Conservation (phyloP, 345 rosid genomes). For the Syzygium aqueum region DNA sequence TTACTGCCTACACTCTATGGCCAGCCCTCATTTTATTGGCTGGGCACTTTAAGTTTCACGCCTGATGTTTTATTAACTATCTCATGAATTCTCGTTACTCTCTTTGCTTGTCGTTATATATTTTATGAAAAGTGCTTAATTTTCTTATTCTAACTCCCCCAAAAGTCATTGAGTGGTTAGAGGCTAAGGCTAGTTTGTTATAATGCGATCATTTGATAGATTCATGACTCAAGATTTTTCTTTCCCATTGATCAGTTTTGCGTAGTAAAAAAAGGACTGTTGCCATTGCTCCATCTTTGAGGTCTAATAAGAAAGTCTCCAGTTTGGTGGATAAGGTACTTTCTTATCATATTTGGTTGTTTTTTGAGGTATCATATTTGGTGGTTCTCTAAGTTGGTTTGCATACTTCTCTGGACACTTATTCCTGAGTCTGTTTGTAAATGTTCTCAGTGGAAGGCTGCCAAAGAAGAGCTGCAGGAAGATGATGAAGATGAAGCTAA, state of each 20-base stretch:
- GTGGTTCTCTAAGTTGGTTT: not conserved
- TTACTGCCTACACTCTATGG: not conserved
- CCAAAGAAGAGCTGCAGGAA: constrained; percentile 85
- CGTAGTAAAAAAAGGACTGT: constrained; percentile 74
- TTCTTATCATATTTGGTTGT: not conserved
- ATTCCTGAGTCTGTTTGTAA: not conserved
- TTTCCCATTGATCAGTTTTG: constrained; percentile 23
- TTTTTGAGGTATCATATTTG: not conserved
- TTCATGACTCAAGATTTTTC: not conserved
- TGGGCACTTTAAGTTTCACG: not conserved
- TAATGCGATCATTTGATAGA: not conserved
- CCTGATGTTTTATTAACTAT: not conserved
- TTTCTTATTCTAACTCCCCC: not conserved
- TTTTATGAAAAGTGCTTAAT: not conserved
- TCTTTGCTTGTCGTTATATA: not conserved
- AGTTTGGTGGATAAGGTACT: constrained; percentile 93
- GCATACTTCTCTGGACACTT: not conserved
- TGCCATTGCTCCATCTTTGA: constrained; percentile 62
- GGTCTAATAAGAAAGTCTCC: constrained; percentile 89
- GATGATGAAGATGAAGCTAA: constrained; percentile 73
- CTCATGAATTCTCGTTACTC: not conserved
- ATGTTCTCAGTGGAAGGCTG: constrained; percentile 84
- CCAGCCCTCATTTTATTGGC: not conserved
- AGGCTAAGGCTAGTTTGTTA: not conserved
- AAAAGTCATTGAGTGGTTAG: not conserved